phyloP scores from a whole-genome alignment of 2,329 filamentous ascomycete genomes.

The Nemania bipapillata region DNA sequence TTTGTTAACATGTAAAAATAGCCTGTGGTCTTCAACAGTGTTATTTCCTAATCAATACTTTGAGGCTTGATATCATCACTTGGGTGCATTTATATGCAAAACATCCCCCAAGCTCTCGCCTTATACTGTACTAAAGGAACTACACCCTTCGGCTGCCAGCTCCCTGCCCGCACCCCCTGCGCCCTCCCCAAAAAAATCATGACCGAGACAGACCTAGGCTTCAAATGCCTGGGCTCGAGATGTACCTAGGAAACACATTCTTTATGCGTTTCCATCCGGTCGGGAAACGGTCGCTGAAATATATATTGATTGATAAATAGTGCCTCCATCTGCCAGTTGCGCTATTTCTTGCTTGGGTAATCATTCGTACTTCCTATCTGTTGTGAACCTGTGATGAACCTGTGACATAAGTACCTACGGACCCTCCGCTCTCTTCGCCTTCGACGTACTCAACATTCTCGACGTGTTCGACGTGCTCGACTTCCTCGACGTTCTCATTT shows the following conservation, averaged over 20 bases:
- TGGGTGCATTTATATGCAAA: constrained; percentile 18
- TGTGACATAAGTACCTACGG: neutral
- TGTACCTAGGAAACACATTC: neutral
- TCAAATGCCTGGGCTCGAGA: constrained; percentile 2
- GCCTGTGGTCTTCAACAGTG: constrained; percentile 7
- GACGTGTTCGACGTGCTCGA: neutral
- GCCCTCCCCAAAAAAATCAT: neutral
- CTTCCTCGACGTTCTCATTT: neutral
- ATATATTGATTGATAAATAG: neutral
- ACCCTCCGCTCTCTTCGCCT: neutral
- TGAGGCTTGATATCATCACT: constrained; percentile 10
- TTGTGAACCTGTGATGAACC: neutral
- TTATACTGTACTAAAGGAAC: constrained; percentile 10
- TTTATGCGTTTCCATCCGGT: neutral
- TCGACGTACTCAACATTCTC: neutral
- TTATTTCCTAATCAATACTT: neutral
- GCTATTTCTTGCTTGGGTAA: constrained; percentile 1
- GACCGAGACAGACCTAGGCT: neutral
- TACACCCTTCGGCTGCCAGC: too few relatives aligned
- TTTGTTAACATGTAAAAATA: neutral
- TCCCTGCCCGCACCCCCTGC: too few relatives aligned
- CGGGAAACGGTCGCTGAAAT: neutral
- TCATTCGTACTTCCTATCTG: neutral
- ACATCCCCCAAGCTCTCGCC: constrained; percentile 9
- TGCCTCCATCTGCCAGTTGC: neutral